Conservation (phyloP, 2,329 filamentous ascomycete genomes). For the Colletotrichum tofieldiae region DNA sequence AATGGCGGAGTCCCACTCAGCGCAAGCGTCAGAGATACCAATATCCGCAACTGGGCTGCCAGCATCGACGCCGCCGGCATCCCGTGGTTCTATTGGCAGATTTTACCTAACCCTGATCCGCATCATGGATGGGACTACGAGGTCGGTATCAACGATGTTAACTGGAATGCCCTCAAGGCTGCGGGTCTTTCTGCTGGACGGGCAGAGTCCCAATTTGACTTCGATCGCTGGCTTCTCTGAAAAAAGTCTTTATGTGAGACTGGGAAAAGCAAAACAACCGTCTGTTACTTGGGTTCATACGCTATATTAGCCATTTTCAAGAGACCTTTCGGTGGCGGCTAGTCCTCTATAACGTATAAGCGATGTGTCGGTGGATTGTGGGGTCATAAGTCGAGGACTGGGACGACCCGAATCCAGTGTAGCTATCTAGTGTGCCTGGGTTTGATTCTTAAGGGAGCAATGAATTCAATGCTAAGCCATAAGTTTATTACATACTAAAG, state of each 20-base stretch:
- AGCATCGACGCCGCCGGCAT: conserved; percentile 50
- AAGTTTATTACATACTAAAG: no score
- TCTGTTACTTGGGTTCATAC: no score
- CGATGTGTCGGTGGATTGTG: no score
- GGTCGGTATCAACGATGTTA: conserved; percentile 45
- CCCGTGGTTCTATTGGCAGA: conserved; percentile 55
- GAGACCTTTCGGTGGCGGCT: no score
- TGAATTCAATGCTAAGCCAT: no score
- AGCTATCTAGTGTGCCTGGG: no score
- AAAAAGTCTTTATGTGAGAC: neutral
- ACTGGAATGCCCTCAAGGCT: conserved; percentile 32
- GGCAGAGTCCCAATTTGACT: conserved; percentile 39
- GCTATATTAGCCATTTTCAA: no score
- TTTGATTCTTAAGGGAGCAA: no score
- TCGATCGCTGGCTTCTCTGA: conserved; percentile 20
- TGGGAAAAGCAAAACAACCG: no score
- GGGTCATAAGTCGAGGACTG: no score
- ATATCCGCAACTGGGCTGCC: conserved; percentile 49
- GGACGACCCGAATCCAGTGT: no score
- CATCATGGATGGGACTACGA: conserved; percentile 53
- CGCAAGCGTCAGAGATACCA: conserved; percentile 44
- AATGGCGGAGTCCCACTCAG: conserved; percentile 39
- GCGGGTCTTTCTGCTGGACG: conserved; percentile 32
- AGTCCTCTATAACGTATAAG: no score
- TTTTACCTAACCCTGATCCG: conserved; percentile 51